These are phyloP conservation scores for Pseudogymnoascus pannorum DNA, from an alignment of 2,329 filamentous ascomycete genomes.

Conservation along the genomic window DNA sequence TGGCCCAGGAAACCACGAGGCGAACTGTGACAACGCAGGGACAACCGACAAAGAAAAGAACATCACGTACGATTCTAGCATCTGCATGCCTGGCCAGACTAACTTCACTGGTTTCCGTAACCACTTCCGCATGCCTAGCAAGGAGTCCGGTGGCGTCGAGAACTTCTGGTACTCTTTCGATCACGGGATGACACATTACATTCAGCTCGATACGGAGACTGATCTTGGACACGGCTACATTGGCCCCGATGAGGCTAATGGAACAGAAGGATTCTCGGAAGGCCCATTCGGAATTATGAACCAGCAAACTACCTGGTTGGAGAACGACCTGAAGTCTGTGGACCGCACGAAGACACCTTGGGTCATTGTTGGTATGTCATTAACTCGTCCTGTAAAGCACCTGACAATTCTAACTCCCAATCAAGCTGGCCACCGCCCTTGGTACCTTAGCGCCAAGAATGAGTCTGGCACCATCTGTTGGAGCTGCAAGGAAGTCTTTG, in stretches of 20 bases:
- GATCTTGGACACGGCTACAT: slow-evolving; percentile 43
- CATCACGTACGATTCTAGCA: slow-evolving; percentile 32
- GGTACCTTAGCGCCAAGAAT: slow-evolving; percentile 18
- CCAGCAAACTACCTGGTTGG: slow-evolving; percentile 41
- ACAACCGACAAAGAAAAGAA: slow-evolving; percentile 32
- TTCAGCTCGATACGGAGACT: slow-evolving; percentile 50
- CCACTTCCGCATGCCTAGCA: slow-evolving; percentile 45
- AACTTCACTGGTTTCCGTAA: slow-evolving; percentile 54
- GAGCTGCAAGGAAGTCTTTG: slow-evolving; percentile 40
- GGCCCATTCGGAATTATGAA: slow-evolving; percentile 38
- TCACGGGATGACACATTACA: slow-evolving; percentile 48
- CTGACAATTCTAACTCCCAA: neutral
- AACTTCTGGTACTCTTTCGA: slow-evolving; percentile 55
- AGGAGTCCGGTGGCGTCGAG: slow-evolving; percentile 39
- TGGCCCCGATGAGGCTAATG: slow-evolving; percentile 34
- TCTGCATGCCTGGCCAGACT: slow-evolving; percentile 44
- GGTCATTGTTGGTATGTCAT: slow-evolving; percentile 18
- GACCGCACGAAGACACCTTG: slow-evolving; percentile 24
- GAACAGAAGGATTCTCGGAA: slow-evolving; percentile 30
- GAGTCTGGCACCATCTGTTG: slow-evolving; percentile 22
- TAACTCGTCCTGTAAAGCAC: neutral
- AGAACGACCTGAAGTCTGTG: slow-evolving; percentile 24
- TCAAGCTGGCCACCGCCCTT: slow-evolving; percentile 21
- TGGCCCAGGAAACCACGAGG: slow-evolving; percentile 53
- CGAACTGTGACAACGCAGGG: slow-evolving; percentile 34